These are phyloP conservation scores for Euphrasia arctica DNA, from an alignment of 305 asterid species.

Conservation along the genomic window DNA sequence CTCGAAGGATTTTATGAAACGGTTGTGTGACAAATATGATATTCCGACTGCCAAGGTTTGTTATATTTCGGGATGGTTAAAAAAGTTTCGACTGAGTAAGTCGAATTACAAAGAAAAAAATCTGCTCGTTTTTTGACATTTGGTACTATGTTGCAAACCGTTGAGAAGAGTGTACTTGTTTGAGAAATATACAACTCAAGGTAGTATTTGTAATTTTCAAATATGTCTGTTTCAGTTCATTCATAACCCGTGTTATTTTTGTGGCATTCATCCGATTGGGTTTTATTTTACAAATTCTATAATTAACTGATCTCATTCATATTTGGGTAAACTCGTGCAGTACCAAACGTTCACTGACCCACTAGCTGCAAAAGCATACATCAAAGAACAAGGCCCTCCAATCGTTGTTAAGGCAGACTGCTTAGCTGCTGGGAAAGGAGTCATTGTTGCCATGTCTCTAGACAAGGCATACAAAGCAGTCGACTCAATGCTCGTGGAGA, in stretches of 20 bases:
- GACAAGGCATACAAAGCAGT: slow-evolving; percentile 88
- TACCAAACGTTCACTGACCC: slow-evolving; percentile 76
- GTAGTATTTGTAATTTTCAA: too few species aligned
- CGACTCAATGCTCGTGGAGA: slow-evolving; percentile 83
- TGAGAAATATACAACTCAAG: too few species aligned
- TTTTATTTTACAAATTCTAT: too few species aligned
- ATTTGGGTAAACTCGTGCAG: slow-evolving; percentile 41
- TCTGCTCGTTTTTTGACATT: too few species aligned
- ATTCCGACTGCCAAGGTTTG: slow-evolving; percentile 95
- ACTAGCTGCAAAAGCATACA: slow-evolving; percentile 66
- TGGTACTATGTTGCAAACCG: too few species aligned
- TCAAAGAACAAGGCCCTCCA: slow-evolving; percentile 74
- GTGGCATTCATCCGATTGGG: too few species aligned
- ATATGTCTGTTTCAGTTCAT: not conserved
- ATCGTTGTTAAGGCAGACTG: slow-evolving; percentile 96
- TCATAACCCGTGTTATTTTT: too few species aligned
- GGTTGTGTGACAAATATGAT: slow-evolving; percentile 80
- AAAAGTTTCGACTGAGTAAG: not conserved
- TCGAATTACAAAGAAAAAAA: not conserved
- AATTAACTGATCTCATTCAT: slow-evolving; percentile 2
- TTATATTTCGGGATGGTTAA: not conserved
- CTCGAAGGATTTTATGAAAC: slow-evolving; percentile 93
- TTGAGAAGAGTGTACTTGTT: too few species aligned
- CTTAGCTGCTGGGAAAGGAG: slow-evolving; percentile 98
- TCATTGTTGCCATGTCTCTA: slow-evolving; percentile 73